These are phyloP conservation scores for Dryadomyces quercivorus DNA, from an alignment of 2,329 filamentous ascomycete species.

Conservation along the genomic window DNA sequence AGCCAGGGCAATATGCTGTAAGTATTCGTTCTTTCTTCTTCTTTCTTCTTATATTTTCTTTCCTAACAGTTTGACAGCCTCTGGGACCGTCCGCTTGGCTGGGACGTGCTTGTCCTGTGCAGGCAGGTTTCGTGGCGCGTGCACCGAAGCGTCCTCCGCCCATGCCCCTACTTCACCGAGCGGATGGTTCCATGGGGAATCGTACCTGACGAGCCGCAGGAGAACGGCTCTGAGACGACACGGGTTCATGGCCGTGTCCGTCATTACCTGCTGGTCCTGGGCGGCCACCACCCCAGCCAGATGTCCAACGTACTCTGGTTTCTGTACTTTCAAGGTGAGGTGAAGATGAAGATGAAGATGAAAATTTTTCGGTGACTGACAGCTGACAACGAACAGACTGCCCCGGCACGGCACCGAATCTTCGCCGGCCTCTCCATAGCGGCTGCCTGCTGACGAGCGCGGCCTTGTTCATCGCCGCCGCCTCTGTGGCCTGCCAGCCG, in stretches of 20 bases:
- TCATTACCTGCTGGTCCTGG: constrained; percentile 5
- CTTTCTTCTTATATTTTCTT: background rate
- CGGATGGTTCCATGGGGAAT: background rate
- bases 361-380: no score
- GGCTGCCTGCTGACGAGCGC: constrained; percentile 13
- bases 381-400: constrained; percentile 9
- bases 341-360: no score
- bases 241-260: no score
- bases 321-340: constrained; percentile 17
- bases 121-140: constrained; percentile 3
- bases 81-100: background rate
- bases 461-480: constrained; percentile 16
- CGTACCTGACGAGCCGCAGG: background rate
- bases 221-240: background rate
- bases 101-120: constrained; percentile 8
- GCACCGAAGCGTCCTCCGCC: constrained; percentile 7
- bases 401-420: constrained; percentile 7
- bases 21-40: background rate
- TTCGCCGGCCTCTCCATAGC: constrained; percentile 9
- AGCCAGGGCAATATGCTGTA: background rate
- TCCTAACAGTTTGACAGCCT: background rate
- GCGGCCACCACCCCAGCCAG: constrained; percentile 9
- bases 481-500: constrained; percentile 12
- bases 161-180: constrained; percentile 5
- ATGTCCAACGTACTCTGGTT: constrained; percentile 15